Percentiles rank a stretch among this genome's conserved stretches.
Evolutionary conservation across 164 flowering plant species (phyloP).

Genomic region (Vitis amurensis): DNA sequence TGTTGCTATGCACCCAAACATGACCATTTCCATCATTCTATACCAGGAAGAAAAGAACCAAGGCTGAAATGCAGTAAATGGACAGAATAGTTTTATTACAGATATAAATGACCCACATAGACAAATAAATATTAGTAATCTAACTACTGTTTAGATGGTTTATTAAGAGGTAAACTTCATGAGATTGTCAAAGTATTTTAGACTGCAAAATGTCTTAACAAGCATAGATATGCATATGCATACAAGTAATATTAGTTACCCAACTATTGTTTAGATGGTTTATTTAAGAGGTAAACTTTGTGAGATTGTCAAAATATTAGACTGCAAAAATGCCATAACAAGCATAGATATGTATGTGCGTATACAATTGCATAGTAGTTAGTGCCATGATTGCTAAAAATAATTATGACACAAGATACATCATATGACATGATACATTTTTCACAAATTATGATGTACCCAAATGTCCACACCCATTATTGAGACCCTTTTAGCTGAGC

Average conservation of each 20-base stretch:
- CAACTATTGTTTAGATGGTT: neutral
- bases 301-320: no score
- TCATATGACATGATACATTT: no score
- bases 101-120: neutral
- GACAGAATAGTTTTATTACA: neutral
- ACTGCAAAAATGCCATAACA: no score
- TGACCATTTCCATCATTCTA: conserved; percentile 42
- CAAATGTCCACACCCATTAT: no score
- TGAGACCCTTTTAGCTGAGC: no score
- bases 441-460: no score
- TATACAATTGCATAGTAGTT: no score
- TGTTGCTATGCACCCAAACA: conserved; percentile 51
- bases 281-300: neutral
- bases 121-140: neutral
- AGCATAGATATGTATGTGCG: no score
- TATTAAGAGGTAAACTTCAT: neutral
- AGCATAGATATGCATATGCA: no score
- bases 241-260: neutral
- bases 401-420: no score
- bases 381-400: no score
- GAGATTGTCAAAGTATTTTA: neutral
- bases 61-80: neutral
- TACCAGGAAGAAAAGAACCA: conserved; percentile 1
- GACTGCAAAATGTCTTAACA: neutral
- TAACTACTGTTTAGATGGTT: neutral